Conservation (phyloP, 2,329 filamentous ascomycete genomes). For the Septoria petroselini region DNA sequence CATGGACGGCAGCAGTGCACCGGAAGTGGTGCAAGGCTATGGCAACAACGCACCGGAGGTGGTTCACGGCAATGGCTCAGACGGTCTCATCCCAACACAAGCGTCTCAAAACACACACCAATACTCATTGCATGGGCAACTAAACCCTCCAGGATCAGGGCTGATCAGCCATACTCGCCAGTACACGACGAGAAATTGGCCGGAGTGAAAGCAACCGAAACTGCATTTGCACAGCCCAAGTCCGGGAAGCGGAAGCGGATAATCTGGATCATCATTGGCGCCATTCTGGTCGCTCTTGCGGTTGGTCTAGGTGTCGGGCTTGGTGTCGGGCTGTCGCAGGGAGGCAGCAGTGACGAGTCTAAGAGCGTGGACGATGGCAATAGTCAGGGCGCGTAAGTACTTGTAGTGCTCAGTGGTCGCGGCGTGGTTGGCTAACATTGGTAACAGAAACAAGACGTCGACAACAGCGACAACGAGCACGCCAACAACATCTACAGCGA, state of each 20-base stretch:
- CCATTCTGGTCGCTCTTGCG: slow-evolving; percentile 10
- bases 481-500: slow-evolving; percentile 1
- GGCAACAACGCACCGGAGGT: slow-evolving; percentile 8
- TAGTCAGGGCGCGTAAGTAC: too few relatives aligned
- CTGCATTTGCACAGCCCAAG: neutral
- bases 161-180: neutral
- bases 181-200: slow-evolving; percentile 7
- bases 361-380: too few relatives aligned
- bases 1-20: slow-evolving; percentile 1
- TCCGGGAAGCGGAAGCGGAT: slow-evolving; percentile 1
- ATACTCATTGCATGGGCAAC: neutral
- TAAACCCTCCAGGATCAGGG: neutral
- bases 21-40: slow-evolving; percentile 10
- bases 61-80: slow-evolving; percentile 7
- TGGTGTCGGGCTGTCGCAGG: slow-evolving; percentile 12
- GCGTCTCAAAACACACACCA: neutral
- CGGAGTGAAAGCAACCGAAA: neutral
- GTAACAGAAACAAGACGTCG: too few relatives aligned
- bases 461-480: neutral
- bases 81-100: slow-evolving; percentile 8
- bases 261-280: slow-evolving; percentile 13
- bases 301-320: slow-evolving; percentile 16
- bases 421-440: too few relatives aligned
- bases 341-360: too few relatives aligned
- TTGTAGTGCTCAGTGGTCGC: too few relatives aligned